Evolutionary conservation across 495 filamentous ascomycete genomes (phyloP), one percentile per base, ranked within the genome.

Genomic region (Penicillium manginii): DNA sequence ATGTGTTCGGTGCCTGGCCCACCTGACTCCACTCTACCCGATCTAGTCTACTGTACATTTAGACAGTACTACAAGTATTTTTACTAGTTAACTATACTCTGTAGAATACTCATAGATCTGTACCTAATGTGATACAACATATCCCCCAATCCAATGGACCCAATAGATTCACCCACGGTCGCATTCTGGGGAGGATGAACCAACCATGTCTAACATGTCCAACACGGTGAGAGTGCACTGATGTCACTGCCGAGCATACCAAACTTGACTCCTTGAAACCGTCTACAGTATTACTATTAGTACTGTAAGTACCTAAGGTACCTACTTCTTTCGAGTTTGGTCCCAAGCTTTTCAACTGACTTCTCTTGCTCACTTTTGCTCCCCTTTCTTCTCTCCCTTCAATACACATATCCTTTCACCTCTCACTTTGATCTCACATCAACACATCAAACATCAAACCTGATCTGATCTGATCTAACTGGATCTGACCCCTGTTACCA

Each of bases 191-290:
- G 55, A 51, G 43, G 6, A 8, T 37, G 15, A 26, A 9, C 52
- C 52, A 55, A 55, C 52, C 52, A 42, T 12, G 15, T 49, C 42
- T 35, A 23, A 1, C 21, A 33, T 32, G 23, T 32, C 17, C 22
- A 29, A 29, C 26, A 29, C 26, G 26, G 26, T 40, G 23, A 48
- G 47, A 46, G 39, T 15, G 29, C 48, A 21, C 59, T 61, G 59
- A 61, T 61, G 59, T 61, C 59, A 61, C 59, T 21, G 17, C 32
- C 35, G 22, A 32, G 57, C 17, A 49, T 49, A 31, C 32, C 29
- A 23, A 43, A 46, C 47, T 52, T 49, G 29, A 17, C 45, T 32
- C 21, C 17, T 50, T 26, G 47, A 26, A 14, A 15, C 31, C 46
- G 1, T 49, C 21, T 10, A 49, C 21, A 7, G 19, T 49, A 2